A percentile compares a stretch with the other conserved stretches of the same genome.
phyloP scores from a whole-genome alignment of 2,329 filamentous ascomycete species.

The Stachybotrys elegans region DNA sequence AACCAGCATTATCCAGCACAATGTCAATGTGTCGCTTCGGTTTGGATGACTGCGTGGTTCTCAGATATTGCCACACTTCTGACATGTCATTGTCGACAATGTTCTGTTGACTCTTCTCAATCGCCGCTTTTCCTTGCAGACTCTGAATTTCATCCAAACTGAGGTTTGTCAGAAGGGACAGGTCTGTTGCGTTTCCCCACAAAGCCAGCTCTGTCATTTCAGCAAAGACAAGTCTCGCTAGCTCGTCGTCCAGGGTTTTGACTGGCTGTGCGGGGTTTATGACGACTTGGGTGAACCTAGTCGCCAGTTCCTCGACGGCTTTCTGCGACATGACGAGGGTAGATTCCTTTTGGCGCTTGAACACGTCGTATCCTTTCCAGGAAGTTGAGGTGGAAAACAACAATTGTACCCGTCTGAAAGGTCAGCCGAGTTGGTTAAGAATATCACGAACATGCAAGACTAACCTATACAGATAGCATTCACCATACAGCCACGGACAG shows the following conservation, averaged over 20 bases:
- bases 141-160: constrained; percentile 66
- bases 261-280: constrained; percentile 48
- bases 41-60: constrained; percentile 23
- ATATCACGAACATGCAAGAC: constrained; percentile 5
- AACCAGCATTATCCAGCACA: constrained; percentile 68
- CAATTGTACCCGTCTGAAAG: constrained; percentile 42
- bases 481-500: constrained; percentile 53
- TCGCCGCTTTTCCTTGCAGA: constrained; percentile 57
- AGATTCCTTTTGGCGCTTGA: constrained; percentile 57
- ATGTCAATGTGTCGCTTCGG: constrained; percentile 56
- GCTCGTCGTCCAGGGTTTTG: not conserved
- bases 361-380: constrained; percentile 63
- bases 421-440: not conserved
- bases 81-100: constrained; percentile 62
- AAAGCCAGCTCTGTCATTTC: constrained; percentile 66
- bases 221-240: constrained; percentile 40
- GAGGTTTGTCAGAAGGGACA: constrained; percentile 59
- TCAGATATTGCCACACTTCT: constrained; percentile 40
- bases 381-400: constrained; percentile 36
- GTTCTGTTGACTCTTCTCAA: constrained; percentile 57
- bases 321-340: constrained; percentile 61
- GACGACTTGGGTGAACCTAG: constrained; percentile 20
- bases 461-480: constrained; percentile 62
- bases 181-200: constrained; percentile 65
- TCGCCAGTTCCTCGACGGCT: constrained; percentile 50